phyloP scores from a whole-genome alignment of 2,329 filamentous ascomycete species.

The Plenodomus tracheiphilus region DNA sequence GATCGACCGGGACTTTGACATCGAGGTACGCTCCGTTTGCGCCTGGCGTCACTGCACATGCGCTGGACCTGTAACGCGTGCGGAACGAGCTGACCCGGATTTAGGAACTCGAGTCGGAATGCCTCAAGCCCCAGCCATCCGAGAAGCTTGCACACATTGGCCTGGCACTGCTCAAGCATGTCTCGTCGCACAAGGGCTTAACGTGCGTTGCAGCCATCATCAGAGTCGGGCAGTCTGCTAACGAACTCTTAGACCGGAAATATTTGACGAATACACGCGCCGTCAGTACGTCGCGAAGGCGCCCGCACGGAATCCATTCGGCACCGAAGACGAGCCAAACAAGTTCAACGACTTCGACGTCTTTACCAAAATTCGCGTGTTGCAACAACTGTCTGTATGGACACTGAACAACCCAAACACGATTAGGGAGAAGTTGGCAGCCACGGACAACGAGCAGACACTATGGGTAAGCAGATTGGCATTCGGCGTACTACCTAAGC shows the following conservation, averaged over 20 bases:
- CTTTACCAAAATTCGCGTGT: slow-evolving; percentile 76
- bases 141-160: slow-evolving; percentile 78
- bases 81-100: slow-evolving; percentile 30
- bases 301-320: slow-evolving; percentile 81
- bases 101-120: slow-evolving; percentile 87
- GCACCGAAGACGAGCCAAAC: slow-evolving; percentile 70
- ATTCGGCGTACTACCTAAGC: slow-evolving; percentile 3
- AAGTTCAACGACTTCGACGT: slow-evolving; percentile 82
- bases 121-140: slow-evolving; percentile 74
- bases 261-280: slow-evolving; percentile 91
- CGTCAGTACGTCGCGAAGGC: slow-evolving; percentile 86
- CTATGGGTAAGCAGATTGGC: slow-evolving; percentile 69
- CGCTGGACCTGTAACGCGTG: slow-evolving; percentile 8
- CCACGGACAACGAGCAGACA: slow-evolving; percentile 79
- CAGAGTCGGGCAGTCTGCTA: slow-evolving; percentile 7
- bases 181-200: slow-evolving; percentile 89
- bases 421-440: slow-evolving; percentile 82
- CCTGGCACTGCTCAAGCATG: slow-evolving; percentile 83
- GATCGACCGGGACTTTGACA: slow-evolving; percentile 83
- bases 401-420: slow-evolving; percentile 84
- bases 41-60: slow-evolving; percentile 19
- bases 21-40: slow-evolving; percentile 68
- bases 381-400: slow-evolving; percentile 90
- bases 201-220: slow-evolving; percentile 64
- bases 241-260: slow-evolving; percentile 65